phyloP scores from a whole-genome alignment of 805 yeast species.

The Trichomonascus vanleenenianus region DNA sequence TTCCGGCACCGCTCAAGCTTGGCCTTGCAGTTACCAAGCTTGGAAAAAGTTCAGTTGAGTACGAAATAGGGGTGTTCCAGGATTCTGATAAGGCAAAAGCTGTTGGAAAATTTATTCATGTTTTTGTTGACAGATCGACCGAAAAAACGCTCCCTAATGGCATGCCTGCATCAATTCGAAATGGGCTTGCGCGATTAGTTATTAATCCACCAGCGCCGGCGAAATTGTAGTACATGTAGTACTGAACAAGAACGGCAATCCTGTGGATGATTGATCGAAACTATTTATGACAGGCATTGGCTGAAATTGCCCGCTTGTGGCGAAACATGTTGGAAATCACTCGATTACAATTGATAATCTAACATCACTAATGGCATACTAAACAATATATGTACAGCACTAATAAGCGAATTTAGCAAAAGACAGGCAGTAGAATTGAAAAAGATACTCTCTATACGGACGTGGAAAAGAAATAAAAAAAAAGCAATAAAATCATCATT shows the following conservation, averaged over 20 bases:
- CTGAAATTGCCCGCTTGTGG: no score
- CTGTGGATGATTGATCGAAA: no score
- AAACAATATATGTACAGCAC: no score
- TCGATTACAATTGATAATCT: no score
- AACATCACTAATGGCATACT: no score
- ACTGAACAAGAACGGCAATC: no score
- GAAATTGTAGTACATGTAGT: no score
- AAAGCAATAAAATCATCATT: no score
- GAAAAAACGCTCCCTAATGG: conserved; percentile 15
- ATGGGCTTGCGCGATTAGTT: conserved; percentile 7
- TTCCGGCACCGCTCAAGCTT: conserved; percentile 21
- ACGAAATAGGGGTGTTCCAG: conserved; percentile 26
- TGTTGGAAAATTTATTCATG: conserved; percentile 23
- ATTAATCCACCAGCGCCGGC: background rate
- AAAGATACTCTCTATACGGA: background rate
- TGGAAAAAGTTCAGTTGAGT: conserved; percentile 22
- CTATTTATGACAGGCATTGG: no score
- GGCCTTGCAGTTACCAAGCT: conserved; percentile 23
- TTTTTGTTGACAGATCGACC: conserved; percentile 23
- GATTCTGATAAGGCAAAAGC: conserved; percentile 20
- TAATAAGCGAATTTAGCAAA: background rate
- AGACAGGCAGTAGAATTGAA: background rate
- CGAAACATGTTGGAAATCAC: no score
- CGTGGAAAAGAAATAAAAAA: no score
- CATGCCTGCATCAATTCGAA: conserved; percentile 13